These are phyloP conservation scores for Neurospora sp. DNA, from an alignment of 2,329 filamentous ascomycete genomes.

Conservation along the genomic window DNA sequence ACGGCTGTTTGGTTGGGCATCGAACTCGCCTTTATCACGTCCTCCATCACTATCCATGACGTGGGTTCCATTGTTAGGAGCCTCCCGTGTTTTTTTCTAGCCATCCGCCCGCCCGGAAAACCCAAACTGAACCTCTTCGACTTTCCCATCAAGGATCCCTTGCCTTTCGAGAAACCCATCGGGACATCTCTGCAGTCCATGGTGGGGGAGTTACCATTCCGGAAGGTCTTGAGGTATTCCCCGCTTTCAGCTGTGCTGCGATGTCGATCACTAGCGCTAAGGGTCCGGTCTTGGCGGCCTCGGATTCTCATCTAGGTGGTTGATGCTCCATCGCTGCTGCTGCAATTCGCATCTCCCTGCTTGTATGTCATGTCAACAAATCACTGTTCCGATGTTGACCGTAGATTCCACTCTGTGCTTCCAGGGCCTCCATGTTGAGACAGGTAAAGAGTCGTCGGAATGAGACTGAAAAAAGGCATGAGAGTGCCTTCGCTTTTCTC, in stretches of 20 bases:
- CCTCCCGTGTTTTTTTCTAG: neutral
- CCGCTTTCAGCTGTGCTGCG: neutral
- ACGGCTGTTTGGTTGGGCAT: neutral
- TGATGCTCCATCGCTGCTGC: neutral
- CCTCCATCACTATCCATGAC: neutral
- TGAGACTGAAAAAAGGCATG: neutral
- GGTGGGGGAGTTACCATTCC: neutral
- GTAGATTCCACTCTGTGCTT: neutral
- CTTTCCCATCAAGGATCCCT: neutral
- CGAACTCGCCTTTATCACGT: neutral
- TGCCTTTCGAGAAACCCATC: neutral
- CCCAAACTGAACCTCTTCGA: neutral
- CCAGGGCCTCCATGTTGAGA: neutral
- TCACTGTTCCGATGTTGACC: neutral
- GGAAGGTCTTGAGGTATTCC: neutral
- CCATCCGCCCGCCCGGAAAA: neutral
- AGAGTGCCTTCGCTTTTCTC: neutral
- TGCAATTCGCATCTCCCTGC: neutral
- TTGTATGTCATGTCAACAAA: neutral
- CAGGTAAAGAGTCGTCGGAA: neutral
- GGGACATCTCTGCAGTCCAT: neutral
- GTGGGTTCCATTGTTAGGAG: neutral
- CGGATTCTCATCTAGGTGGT: neutral
- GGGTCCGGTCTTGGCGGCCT: neutral
- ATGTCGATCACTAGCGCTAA: neutral